phyloP scores from a whole-genome alignment of 805 yeast species.

The Alloascoidea africana region DNA sequence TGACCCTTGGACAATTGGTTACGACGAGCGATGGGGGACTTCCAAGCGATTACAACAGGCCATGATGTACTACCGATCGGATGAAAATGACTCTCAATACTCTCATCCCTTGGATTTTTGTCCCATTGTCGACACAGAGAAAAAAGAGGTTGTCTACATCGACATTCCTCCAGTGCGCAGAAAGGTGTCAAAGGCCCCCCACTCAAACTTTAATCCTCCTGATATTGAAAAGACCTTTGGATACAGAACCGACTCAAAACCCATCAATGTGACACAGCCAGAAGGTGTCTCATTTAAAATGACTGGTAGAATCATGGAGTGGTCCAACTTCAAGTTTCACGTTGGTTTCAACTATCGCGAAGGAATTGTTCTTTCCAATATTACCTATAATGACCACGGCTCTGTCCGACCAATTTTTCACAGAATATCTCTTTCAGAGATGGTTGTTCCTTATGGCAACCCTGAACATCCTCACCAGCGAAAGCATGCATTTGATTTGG shows the following conservation, averaged over 20 bases:
- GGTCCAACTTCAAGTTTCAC: conserved; percentile 71
- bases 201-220: conserved; percentile 54
- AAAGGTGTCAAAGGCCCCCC: conserved; percentile 52
- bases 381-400: conserved; percentile 64
- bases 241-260: conserved; percentile 47
- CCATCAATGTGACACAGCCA: conserved; percentile 63
- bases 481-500: conserved; percentile 76
- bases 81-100: conserved; percentile 54
- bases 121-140: conserved; percentile 67
- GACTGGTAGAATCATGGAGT: conserved; percentile 52
- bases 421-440: conserved; percentile 62
- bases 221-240: conserved; percentile 47
- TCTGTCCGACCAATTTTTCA: conserved; percentile 56
- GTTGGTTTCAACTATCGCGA: conserved; percentile 79
- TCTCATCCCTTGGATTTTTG: conserved; percentile 71
- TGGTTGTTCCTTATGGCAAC: conserved; percentile 76
- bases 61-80: conserved; percentile 58
- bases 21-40: conserved; percentile 68
- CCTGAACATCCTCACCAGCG: conserved; percentile 75
- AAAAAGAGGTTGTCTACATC: conserved; percentile 50
- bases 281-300: conserved; percentile 68
- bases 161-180: conserved; percentile 68
- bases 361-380: conserved; percentile 66
- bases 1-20: conserved; percentile 61
- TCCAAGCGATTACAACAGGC: conserved; percentile 68